These are phyloP conservation scores for Globisporangium apiculatum DNA, from an alignment of 352 stramenopile species.

Conservation along the genomic window DNA sequence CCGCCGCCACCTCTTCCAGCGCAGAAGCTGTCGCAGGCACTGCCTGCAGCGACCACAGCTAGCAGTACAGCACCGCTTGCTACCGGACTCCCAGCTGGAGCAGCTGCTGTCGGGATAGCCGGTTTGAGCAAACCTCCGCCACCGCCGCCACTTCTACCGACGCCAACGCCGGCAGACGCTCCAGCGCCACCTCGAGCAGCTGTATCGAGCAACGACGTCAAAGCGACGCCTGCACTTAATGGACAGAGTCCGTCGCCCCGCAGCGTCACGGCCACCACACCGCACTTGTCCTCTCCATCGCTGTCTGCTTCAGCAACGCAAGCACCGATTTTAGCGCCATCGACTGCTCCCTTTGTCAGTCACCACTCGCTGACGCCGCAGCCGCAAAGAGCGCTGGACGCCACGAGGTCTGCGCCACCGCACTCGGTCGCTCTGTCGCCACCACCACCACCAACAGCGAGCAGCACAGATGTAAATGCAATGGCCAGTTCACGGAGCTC, in stretches of 20 bases:
- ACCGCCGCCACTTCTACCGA: neutral
- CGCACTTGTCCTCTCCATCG: neutral
- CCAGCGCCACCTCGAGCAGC: neutral
- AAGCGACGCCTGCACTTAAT: neutral
- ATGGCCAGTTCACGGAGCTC: neutral
- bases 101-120: neutral
- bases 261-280: neutral
- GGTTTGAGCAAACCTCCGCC: neutral
- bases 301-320: neutral
- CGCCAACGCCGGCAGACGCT: neutral
- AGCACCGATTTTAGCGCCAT: neutral
- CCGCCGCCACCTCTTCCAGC: neutral
- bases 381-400: neutral
- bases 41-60: neutral
- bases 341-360: neutral
- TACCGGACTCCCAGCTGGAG: neutral
- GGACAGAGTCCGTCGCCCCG: neutral
- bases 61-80: neutral
- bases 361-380: neutral
- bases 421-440: neutral
- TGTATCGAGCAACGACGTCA: constrained; percentile 2
- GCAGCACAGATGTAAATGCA: neutral
- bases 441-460: neutral
- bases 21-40: neutral
- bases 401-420: neutral